Base-by-base conservation (phyloP, 352 stramenopile genomes). In the Globisporangium recalcitrans region DNA sequence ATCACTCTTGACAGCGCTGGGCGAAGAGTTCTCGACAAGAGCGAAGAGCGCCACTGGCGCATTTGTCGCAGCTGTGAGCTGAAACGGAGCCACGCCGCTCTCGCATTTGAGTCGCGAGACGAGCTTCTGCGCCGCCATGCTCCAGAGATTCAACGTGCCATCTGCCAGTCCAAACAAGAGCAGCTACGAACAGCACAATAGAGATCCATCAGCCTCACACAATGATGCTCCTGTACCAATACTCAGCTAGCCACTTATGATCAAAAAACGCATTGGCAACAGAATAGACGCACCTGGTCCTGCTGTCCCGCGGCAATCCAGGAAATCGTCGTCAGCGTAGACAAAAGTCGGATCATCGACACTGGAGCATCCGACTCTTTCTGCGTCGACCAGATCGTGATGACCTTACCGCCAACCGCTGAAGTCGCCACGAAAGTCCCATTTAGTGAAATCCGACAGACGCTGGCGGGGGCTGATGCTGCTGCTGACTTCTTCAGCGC, bases 131-230 rank as follows among this genome's bases (percentile, higher is more conserved):
- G 62, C 29, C 13, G 5, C 4, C 48, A 58, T 63, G 19, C 55
- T 57, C 62, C 62, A 63, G 11, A 62, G 19, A n/a, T 59, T 67
- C 13, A 68, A 24, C 0, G 62, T 63, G 19, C 56, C 56, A 29
- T 68, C 62, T 1, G 38, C 62, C 9, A 68, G 38, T 9, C 27
- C 62, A 46, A 46, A 63, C 9, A 67, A 27, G 31, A 67, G 46
- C n/a, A 58, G 47, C 62, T 67, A 44, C 19, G n/a, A 11, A 24
- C 7, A 49, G 4, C 4, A 4, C 32, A 36, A 38, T 7, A 24
- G 16, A 27, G 2, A 19, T 54, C 7, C 8, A 16, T 54, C 21
- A 54, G 48, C 16, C 0, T 24, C 14, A 34, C 22, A n/a, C 16
- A 42, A 10, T 49, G 31, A 22, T 46, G 8, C 16, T 11, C 1